phyloP scores from a whole-genome alignment of 257 asterid species.

The Nicotiana tabacum region DNA sequence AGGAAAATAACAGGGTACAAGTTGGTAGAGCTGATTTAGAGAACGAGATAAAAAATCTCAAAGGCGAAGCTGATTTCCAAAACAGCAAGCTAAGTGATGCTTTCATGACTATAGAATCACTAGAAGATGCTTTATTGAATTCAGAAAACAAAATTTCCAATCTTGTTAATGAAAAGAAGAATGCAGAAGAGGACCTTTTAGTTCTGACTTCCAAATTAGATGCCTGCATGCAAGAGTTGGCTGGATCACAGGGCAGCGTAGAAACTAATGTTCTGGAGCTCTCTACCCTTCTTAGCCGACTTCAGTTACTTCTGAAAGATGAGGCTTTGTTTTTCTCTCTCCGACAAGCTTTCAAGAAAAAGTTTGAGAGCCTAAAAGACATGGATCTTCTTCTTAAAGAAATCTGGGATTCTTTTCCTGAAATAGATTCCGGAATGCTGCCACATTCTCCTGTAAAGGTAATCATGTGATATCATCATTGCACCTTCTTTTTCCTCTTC shows the following conservation, averaged over 20 bases:
- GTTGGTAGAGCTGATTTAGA: constrained; percentile 49
- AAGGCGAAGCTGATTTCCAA: constrained; percentile 52
- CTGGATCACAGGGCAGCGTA: constrained; percentile 49
- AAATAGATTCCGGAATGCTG: constrained; percentile 43
- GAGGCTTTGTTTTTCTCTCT: constrained; percentile 47
- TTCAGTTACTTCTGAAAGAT: constrained; percentile 58
- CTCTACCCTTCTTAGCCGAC: constrained; percentile 46
- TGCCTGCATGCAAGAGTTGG: constrained; percentile 68
- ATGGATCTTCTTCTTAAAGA: constrained; percentile 54
- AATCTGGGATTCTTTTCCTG: constrained; percentile 41
- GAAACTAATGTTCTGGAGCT: constrained; percentile 48
- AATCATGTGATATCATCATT: constrained; percentile 16
- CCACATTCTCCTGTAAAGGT: constrained; percentile 57
- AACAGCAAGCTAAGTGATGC: constrained; percentile 63
- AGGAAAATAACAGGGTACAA: constrained; percentile 45
- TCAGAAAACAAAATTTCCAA: constrained; percentile 49
- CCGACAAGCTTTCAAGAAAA: constrained; percentile 42
- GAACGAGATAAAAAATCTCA: constrained; percentile 58
- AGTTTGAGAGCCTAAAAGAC: constrained; percentile 52
- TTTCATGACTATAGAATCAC: constrained; percentile 46
- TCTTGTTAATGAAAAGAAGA: constrained; percentile 53
- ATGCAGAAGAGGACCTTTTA: constrained; percentile 53
- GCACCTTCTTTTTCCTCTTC: constrained; percentile 14
- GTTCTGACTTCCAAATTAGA: constrained; percentile 54
- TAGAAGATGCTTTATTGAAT: constrained; percentile 48